Conservation (phyloP, 2,329 filamentous ascomycete genomes). For the Venturia carpophila region DNA sequence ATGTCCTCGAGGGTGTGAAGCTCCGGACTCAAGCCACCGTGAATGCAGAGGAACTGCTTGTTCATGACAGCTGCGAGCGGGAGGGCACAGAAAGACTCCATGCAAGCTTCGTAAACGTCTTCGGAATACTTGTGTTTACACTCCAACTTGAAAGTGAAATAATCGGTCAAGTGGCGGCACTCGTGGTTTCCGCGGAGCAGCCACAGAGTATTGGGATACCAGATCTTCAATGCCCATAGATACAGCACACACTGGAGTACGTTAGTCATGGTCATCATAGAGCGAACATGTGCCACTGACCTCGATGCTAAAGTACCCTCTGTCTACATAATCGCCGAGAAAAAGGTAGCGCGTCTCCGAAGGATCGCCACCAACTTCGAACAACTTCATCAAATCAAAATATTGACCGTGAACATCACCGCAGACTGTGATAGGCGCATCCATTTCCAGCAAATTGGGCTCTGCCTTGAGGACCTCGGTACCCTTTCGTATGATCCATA, state of each 20-base stretch:
- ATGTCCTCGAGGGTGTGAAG: constrained; percentile 92
- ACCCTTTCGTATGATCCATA: constrained; percentile 87
- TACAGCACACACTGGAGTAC: constrained; percentile 73
- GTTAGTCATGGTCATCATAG: constrained; percentile 22
- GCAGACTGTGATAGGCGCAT: constrained; percentile 96
- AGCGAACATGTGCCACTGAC: constrained; percentile 32
- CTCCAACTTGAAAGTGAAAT: constrained; percentile 99
- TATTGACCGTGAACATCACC: constrained; percentile 98
- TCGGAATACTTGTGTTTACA: constrained; percentile 99
- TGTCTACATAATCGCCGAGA: constrained; percentile 93
- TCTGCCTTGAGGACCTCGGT: constrained; percentile 82
- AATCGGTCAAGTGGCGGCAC: constrained; percentile 96
- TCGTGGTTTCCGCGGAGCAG: constrained; percentile 96
- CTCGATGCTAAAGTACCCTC: constrained; percentile 98
- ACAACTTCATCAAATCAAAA: constrained; percentile 99
- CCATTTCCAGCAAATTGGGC: constrained; percentile 97
- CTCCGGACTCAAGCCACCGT: constrained; percentile 92
- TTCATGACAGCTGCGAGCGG: constrained; percentile 98
- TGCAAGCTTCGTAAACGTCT: constrained; percentile 90
- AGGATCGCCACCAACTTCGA: constrained; percentile 95
- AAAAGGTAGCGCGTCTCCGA: constrained; percentile 95
- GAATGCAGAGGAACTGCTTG: constrained; percentile 98
- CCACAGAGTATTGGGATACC: constrained; percentile 97
- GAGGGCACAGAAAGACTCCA: constrained; percentile 93
- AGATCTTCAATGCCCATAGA: constrained; percentile 96